A percentile compares a stretch with the other conserved stretches of the same genome.
Evolutionary conservation across 495 filamentous ascomycete species (phyloP).

Genomic region (Chlorociboria aeruginascens): DNA sequence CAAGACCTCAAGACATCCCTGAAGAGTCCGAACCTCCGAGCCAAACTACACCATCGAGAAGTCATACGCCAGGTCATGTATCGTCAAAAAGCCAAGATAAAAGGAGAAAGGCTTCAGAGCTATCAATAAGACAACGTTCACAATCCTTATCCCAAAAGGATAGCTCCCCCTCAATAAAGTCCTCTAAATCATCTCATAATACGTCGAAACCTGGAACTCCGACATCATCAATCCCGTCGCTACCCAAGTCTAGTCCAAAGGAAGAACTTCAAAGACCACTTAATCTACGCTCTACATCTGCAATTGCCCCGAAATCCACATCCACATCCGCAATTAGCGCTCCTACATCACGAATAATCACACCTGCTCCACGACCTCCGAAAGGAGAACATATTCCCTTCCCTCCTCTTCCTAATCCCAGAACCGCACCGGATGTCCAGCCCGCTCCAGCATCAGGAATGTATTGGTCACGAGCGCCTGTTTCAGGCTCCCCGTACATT

Average conservation of each 20-base stretch:
- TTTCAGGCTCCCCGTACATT: conserved; percentile 42
- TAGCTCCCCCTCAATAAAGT: conserved; percentile 21
- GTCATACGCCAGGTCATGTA: conserved; percentile 43
- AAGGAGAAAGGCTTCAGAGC: conserved; percentile 32
- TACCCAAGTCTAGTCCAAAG: neutral
- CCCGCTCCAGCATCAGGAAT: conserved; percentile 53
- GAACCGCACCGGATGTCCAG: conserved; percentile 43
- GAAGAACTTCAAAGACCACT: conserved; percentile 5
- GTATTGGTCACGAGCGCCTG: conserved; percentile 53
- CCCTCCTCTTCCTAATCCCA: conserved; percentile 44
- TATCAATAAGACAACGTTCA: conserved; percentile 35
- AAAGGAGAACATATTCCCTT: conserved; percentile 29
- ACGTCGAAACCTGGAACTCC: conserved; percentile 4
- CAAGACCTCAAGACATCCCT: conserved; percentile 19
- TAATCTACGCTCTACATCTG: conserved; percentile 38
- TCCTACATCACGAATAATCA: conserved; percentile 8
- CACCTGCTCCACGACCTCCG: conserved; percentile 13
- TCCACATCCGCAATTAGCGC: conserved; percentile 2
- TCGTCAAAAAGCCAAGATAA: conserved; percentile 35
- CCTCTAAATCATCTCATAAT: conserved; percentile 13
- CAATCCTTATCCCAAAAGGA: conserved; percentile 27
- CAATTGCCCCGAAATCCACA: conserved; percentile 32
- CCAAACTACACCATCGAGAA: conserved; percentile 24
- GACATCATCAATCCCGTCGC: neutral
- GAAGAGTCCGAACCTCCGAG: conserved; percentile 21